Conservation (phyloP, 495 filamentous ascomycete species). For the Chaetomium fimeti region DNA sequence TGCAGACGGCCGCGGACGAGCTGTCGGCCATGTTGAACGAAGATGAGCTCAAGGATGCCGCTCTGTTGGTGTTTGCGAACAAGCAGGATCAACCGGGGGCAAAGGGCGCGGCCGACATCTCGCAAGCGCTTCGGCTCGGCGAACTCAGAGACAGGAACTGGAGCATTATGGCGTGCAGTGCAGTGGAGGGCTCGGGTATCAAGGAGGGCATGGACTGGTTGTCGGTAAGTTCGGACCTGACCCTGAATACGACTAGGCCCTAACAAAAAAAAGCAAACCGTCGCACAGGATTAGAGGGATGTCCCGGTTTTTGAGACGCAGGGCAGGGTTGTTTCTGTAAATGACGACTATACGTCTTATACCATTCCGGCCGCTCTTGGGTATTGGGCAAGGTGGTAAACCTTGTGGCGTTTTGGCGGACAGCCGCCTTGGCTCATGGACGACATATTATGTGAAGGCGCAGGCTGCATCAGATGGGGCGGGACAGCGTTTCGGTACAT, state of each 20-base stretch:
- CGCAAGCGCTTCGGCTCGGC: conserved; percentile 82
- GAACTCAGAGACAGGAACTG: conserved; percentile 95
- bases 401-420: conserved; percentile 18
- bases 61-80: conserved; percentile 93
- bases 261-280: conserved; percentile 47
- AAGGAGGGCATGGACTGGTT: conserved; percentile 99
- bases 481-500: conserved; percentile 25
- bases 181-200: conserved; percentile 90
- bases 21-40: conserved; percentile 93
- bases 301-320: conserved; percentile 6
- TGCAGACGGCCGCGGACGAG: conserved; percentile 89
- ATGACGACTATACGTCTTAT: conserved; percentile 29
- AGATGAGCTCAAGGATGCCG: conserved; percentile 90
- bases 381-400: conserved; percentile 26
- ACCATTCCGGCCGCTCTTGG: conserved; percentile 30
- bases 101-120: conserved; percentile 94
- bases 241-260: conserved; percentile 7
- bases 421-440: conserved; percentile 23
- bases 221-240: conserved; percentile 66
- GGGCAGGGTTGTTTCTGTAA: conserved; percentile 31
- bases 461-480: conserved; percentile 29
- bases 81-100: conserved; percentile 98
- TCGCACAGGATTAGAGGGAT: conserved; percentile 45
- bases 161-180: conserved; percentile 97
- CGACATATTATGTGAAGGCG: conserved; percentile 30